Evolutionary conservation across 306 rosid genomes (phyloP).

Genomic region (Glycine soja): DNA sequence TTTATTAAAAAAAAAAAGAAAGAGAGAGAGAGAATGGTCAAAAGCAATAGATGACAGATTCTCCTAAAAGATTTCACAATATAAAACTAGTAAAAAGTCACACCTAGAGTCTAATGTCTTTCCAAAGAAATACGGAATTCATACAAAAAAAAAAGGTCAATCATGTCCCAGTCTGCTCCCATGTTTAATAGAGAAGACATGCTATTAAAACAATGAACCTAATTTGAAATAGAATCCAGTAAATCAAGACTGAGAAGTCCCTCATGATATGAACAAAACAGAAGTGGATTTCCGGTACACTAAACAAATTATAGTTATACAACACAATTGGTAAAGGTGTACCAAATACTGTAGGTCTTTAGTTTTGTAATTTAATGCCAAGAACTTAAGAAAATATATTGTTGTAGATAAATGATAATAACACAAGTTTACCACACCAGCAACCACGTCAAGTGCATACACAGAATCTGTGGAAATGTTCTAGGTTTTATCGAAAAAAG

Average conservation of each 20-base stretch:
- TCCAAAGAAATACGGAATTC: neutral
- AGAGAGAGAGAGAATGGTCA: neutral
- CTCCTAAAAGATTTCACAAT: slow-evolving; percentile 28
- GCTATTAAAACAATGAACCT: neutral
- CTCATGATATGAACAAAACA: neutral
- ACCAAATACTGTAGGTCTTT: neutral
- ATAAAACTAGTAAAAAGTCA: slow-evolving; percentile 2
- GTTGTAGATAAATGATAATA: neutral
- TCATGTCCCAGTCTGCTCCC: too few species aligned
- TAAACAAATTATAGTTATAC: neutral
- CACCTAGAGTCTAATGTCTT: slow-evolving; percentile 2
- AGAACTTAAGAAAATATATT: neutral
- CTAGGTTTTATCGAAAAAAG: neutral
- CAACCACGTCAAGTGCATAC: slow-evolving; percentile 35
- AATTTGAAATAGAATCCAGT: slow-evolving; percentile 14
- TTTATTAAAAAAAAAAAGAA: neutral
- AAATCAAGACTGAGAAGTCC: neutral
- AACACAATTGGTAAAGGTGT: neutral
- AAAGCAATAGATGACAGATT: neutral
- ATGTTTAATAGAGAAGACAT: too few species aligned
- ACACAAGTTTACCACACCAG: slow-evolving; percentile 8
- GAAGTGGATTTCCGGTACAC: neutral
- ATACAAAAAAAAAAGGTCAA: neutral
- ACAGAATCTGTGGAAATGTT: neutral
- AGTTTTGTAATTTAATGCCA: slow-evolving; percentile 1